These are phyloP conservation scores for Fallopia convolvulus DNA, from an alignment of 148 eudicot species.

Conservation along the genomic window DNA sequence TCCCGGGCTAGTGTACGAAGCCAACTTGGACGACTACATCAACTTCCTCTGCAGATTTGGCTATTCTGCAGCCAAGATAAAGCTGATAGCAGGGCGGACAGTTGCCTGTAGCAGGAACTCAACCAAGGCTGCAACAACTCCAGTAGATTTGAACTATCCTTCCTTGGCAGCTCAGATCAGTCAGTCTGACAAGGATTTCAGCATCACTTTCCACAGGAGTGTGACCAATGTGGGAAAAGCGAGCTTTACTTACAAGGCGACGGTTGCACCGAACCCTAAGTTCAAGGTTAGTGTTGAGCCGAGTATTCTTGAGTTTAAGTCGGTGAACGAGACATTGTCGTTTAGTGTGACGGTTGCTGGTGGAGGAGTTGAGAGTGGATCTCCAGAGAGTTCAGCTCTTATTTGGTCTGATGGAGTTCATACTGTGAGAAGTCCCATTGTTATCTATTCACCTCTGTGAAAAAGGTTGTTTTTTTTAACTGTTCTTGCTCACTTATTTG, in stretches of 20 bases:
- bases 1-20: constrained; percentile 51
- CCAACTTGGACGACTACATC: constrained; percentile 29
- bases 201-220: constrained; percentile 29
- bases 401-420: constrained; percentile 49
- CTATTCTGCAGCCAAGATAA: not conserved
- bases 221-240: constrained; percentile 40
- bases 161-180: constrained; percentile 25
- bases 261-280: not conserved
- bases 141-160: constrained; percentile 53
- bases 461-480: not conserved
- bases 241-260: constrained; percentile 24
- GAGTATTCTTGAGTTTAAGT: constrained; percentile 20
- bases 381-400: constrained; percentile 20
- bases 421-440: constrained; percentile 48
- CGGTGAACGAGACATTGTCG: constrained; percentile 24
- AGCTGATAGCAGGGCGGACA: constrained; percentile 16
- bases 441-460: constrained; percentile 11
- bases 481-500: not conserved
- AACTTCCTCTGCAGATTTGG: constrained; percentile 32
- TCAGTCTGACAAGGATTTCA: not conserved
- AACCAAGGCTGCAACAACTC: not conserved
- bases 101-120: constrained; percentile 6
- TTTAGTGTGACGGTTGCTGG: constrained; percentile 30
- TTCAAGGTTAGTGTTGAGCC: constrained; percentile 31
- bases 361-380: not conserved